These are phyloP conservation scores for Epichloe festucae DNA, from an alignment of 2,329 filamentous ascomycete genomes.

Conservation along the genomic window DNA sequence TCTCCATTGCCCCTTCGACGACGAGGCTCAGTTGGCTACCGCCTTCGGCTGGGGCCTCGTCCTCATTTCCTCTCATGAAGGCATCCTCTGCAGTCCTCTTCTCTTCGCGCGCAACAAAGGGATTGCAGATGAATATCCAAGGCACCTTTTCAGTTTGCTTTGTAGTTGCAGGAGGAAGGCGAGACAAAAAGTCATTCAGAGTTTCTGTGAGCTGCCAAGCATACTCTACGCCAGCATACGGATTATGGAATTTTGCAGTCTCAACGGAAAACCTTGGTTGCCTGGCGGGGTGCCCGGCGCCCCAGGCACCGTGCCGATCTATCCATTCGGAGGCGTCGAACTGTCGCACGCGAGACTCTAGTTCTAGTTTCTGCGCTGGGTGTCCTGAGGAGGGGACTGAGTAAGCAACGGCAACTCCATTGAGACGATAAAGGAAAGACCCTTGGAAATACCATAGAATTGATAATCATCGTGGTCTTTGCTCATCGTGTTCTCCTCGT, in stretches of 20 bases:
- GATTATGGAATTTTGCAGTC: constrained; percentile 38
- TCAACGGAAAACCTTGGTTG: constrained; percentile 1
- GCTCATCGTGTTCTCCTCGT: not conserved
- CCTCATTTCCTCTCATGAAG: constrained; percentile 30
- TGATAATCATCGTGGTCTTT: not conserved
- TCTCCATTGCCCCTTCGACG: constrained; percentile 36
- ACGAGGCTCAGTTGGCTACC: constrained; percentile 36
- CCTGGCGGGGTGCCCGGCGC: constrained; percentile 2
- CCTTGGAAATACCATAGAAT: not conserved
- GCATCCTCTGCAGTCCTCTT: constrained; percentile 23
- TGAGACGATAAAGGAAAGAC: not conserved
- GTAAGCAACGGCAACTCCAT: not conserved
- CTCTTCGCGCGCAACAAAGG: constrained; percentile 30
- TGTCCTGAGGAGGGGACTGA: constrained; percentile 36
- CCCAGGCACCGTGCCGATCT: constrained; percentile 2
- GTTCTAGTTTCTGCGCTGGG: constrained; percentile 29
- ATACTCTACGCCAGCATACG: constrained; percentile 38
- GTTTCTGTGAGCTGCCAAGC: constrained; percentile 54
- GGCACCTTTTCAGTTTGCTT: constrained; percentile 29
- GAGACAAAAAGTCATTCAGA: constrained; percentile 49
- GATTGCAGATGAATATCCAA: constrained; percentile 67
- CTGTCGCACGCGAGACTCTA: constrained; percentile 35
- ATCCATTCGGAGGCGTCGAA: constrained; percentile 39
- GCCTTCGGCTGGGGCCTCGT: constrained; percentile 34
- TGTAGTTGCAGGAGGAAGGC: constrained; percentile 56